A percentile compares a stretch with the other conserved stretches of the same genome.
Conservation (phyloP, 345 rosid genomes). For the Sonneratia alba region DNA sequence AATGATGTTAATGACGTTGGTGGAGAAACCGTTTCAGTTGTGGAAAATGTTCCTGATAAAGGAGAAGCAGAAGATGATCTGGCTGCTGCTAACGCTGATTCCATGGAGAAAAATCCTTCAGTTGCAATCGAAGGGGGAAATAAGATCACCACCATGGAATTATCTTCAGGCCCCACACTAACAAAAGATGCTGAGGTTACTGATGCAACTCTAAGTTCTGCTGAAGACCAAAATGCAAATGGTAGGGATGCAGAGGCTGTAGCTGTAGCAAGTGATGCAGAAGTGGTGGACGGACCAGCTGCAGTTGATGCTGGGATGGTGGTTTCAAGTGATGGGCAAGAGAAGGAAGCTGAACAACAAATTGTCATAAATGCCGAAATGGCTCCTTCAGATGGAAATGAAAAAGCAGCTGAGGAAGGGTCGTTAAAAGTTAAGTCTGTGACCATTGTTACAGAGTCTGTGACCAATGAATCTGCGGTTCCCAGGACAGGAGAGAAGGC, state of each 20-base stretch:
- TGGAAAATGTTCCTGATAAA: slow-evolving; percentile 16
- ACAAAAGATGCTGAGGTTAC: slow-evolving; percentile 4
- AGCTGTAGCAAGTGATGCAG: background rate
- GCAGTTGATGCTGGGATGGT: slow-evolving; percentile 4
- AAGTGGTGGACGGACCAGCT: background rate
- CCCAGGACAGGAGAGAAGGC: background rate
- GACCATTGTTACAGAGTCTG: background rate
- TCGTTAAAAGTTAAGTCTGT: background rate
- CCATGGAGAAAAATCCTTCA: background rate
- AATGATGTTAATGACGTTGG: slow-evolving; percentile 11
- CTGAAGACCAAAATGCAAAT: background rate
- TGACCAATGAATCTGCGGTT: background rate
- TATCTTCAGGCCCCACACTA: background rate
- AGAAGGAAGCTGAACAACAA: slow-evolving; percentile 23
- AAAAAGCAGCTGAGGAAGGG: background rate
- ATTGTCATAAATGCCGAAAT: slow-evolving; percentile 11
- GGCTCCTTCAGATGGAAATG: background rate
- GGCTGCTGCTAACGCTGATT: background rate
- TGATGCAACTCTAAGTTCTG: background rate
- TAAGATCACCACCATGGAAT: background rate
- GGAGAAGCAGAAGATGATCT: slow-evolving; percentile 3
- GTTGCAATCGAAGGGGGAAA: slow-evolving; percentile 10
- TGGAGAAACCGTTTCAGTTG: slow-evolving; percentile 20
- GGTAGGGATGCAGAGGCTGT: background rate
- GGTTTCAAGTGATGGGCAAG: background rate